phyloP scores from a whole-genome alignment of 2,329 filamentous ascomycete species.

The Purpureocillium lavendulum region DNA sequence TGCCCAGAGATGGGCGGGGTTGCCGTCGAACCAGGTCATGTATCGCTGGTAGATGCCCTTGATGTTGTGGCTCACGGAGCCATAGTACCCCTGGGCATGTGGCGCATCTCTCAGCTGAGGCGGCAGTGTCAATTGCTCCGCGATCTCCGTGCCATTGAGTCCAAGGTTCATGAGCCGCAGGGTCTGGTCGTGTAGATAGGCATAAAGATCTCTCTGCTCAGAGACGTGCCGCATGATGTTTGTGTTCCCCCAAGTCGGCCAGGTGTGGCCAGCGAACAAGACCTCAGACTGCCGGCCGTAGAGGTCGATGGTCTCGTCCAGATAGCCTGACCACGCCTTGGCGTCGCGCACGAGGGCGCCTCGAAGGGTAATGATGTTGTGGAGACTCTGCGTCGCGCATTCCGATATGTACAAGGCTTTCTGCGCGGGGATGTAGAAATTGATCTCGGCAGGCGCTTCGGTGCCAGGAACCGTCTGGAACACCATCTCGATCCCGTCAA shows the following conservation, averaged over 20 bases:
- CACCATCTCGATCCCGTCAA: constrained; percentile 26
- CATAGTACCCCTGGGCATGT: constrained; percentile 24
- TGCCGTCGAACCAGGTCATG: constrained; percentile 13
- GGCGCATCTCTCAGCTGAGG: constrained; percentile 15
- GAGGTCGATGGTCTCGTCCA: no score
- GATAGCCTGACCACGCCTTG: no score
- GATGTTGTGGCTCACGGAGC: constrained; percentile 27
- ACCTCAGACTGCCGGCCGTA: no score
- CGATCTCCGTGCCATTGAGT: constrained; percentile 27
- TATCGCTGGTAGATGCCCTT: constrained; percentile 17
- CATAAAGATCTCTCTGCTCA: constrained; percentile 30
- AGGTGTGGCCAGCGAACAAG: no score
- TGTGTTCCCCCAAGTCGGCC: constrained; percentile 20
- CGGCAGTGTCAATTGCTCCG: constrained; percentile 25
- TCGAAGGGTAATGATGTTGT: no score
- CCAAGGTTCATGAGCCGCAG: constrained; percentile 28
- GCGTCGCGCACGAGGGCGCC: no score
- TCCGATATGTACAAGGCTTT: no score
- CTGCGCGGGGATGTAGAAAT: no score
- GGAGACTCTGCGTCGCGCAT: no score
- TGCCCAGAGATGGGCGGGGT: constrained; percentile 8
- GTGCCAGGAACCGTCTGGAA: constrained; percentile 29
- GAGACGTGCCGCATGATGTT: constrained; percentile 15
- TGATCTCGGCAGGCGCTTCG: no score
- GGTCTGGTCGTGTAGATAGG: constrained; percentile 30